Percentiles rank a stretch among this genome's conserved stretches.
phyloP scores from a whole-genome alignment of 2,329 filamentous ascomycete species.

The Aureobasidium pullulans region DNA sequence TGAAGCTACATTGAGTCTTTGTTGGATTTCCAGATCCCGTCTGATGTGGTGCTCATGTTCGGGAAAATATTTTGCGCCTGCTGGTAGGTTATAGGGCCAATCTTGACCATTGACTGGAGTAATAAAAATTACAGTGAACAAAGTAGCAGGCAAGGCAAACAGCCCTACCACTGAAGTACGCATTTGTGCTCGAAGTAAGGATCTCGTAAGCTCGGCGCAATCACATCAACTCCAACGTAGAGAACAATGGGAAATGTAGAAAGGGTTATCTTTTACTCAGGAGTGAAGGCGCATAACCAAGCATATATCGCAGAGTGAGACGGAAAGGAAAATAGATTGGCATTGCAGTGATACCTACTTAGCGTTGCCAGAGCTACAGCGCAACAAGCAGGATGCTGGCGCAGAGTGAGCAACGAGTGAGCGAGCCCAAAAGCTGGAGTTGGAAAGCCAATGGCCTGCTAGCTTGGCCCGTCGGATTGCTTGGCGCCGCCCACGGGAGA shows the following conservation, averaged over 20 bases:
- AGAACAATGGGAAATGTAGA: background rate
- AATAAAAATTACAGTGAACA: background rate
- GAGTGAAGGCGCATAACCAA: background rate
- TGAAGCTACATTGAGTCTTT: slow-evolving; percentile 26
- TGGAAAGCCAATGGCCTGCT: background rate
- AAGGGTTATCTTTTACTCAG: background rate
- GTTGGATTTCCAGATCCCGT: slow-evolving; percentile 33
- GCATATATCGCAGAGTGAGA: background rate
- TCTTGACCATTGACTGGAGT: slow-evolving; percentile 25
- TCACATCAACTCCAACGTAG: background rate
- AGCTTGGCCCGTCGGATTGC: background rate
- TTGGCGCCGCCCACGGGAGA: background rate
- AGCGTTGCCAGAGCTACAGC: slow-evolving; percentile 13
- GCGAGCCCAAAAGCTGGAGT: background rate
- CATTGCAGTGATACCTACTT: slow-evolving; percentile 5
- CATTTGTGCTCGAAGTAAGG: background rate
- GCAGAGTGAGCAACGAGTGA: background rate
- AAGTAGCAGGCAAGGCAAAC: background rate
- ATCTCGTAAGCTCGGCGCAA: background rate
- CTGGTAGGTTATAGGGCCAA: slow-evolving; percentile 42
- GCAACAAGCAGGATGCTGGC: background rate
- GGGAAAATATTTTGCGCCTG: slow-evolving; percentile 40
- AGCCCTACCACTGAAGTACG: background rate
- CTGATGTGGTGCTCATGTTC: slow-evolving; percentile 39
- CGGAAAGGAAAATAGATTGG: slow-evolving; percentile 6